A percentile compares a stretch with the other conserved stretches of the same genome.
Conservation (phyloP, 352 stramenopile genomes). For the Globisporangium perplexum region DNA sequence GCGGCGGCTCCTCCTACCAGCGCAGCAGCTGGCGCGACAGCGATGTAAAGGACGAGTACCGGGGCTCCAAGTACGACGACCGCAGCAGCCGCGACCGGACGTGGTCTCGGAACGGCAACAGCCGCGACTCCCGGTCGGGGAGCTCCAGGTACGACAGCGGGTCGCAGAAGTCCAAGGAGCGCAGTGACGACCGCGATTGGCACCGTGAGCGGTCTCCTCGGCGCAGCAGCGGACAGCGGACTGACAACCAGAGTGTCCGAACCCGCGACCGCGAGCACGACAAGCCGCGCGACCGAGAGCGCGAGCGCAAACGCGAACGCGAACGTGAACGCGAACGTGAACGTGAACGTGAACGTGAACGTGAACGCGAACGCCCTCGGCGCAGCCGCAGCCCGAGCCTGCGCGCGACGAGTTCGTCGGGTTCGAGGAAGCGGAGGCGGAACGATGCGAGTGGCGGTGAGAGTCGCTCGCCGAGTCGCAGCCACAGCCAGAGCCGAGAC, state of each 20-base stretch:
- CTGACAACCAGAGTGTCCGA: slow-evolving; percentile 4
- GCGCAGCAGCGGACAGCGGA: background rate
- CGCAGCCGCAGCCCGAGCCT: slow-evolving; percentile 32
- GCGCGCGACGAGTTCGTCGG: slow-evolving; percentile 19
- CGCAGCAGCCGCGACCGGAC: slow-evolving; percentile 15
- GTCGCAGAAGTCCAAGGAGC: slow-evolving; percentile 7
- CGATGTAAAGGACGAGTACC: slow-evolving; percentile 14
- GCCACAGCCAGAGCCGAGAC: slow-evolving; percentile 33
- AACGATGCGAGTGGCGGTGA: slow-evolving; percentile 18
- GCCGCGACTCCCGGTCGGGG: slow-evolving; percentile 1
- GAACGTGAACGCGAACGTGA: too few species aligned
- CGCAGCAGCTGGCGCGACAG: slow-evolving; percentile 2
- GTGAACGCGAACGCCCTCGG: slow-evolving; percentile 20
- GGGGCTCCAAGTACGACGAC: slow-evolving; percentile 17
- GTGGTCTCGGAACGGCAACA: slow-evolving; percentile 9
- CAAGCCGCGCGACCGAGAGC: background rate
- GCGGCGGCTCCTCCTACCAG: background rate
- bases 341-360: slow-evolving; percentile 28
- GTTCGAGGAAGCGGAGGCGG: slow-evolving; percentile 36
- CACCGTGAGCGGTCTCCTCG: slow-evolving; percentile 12
- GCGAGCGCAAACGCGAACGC: slow-evolving; percentile 27
- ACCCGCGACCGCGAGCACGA: slow-evolving; percentile 23
- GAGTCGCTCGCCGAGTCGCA: slow-evolving; percentile 42
- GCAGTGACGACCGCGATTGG: slow-evolving; percentile 5
- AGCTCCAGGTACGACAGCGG: slow-evolving; percentile 10